Evolutionary conservation across 257 asterid genomes (phyloP).

Genomic region (Cordia subcordata): DNA sequence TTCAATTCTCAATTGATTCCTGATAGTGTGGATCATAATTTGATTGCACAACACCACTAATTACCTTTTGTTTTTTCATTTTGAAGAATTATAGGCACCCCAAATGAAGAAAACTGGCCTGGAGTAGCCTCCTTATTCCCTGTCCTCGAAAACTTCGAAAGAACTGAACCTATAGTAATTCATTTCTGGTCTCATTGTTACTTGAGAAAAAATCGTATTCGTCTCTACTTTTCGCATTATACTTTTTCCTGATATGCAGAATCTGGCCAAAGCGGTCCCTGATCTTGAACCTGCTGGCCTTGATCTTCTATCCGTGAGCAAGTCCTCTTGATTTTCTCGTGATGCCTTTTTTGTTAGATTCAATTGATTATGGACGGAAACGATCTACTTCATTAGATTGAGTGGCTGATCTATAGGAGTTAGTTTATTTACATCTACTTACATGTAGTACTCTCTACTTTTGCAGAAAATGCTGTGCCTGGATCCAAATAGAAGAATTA

Average conservation of each 20-base stretch:
- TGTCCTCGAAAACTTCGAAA: not conserved
- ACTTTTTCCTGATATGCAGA: not conserved
- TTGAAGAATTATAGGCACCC: not conserved
- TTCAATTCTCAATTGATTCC: not conserved
- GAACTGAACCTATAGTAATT: not conserved
- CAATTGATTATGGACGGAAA: not conserved
- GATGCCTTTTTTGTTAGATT: too few relatives aligned
- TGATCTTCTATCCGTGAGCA: not conserved
- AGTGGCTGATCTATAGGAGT: too few relatives aligned
- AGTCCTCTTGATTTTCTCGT: not conserved
- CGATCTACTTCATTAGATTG: too few relatives aligned
- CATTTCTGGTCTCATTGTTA: too few relatives aligned
- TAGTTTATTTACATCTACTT: too few relatives aligned
- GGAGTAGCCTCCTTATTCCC: not conserved
- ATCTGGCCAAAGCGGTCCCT: not conserved
- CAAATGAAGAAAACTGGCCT: slow-evolving; percentile 1
- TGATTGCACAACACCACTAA: not conserved
- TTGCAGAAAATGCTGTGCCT: not conserved
- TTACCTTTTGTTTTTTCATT: not conserved
- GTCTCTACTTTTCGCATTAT: too few relatives aligned
- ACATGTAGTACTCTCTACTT: not conserved
- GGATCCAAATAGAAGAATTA: too few relatives aligned
- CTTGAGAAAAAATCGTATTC: too few relatives aligned
- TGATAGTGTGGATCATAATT: too few relatives aligned
- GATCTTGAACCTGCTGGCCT: too few relatives aligned